Conservation (phyloP, 2,329 filamentous ascomycete genomes). For the Fusarium sacchari region DNA sequence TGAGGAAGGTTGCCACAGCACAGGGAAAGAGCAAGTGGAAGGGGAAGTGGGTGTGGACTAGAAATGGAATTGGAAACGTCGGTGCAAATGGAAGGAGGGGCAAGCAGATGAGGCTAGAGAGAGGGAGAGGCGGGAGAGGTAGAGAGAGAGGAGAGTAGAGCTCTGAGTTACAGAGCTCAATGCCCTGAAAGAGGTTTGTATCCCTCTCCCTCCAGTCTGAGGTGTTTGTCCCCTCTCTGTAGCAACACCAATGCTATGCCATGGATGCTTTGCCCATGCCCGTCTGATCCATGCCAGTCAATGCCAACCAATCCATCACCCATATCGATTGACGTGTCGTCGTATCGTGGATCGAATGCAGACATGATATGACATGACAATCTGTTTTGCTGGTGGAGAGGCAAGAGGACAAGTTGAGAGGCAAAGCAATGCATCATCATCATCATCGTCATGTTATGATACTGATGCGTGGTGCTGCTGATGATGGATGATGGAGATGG, state of each 20-base stretch:
- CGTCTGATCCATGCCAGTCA: not conserved
- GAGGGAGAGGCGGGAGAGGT: not conserved
- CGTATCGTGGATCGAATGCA: slow-evolving; percentile 12
- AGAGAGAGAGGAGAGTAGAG: not conserved
- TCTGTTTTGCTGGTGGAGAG: not conserved
- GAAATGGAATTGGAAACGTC: not conserved
- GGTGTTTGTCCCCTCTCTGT: not conserved
- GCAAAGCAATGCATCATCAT: slow-evolving; percentile 2
- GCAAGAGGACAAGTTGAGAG: not conserved
- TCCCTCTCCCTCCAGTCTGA: not conserved
- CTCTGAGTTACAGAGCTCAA: slow-evolving; percentile 10
- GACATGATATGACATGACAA: slow-evolving; percentile 20
- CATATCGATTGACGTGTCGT: slow-evolving; percentile 28
- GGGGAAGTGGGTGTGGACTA: not conserved
- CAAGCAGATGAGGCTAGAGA: slow-evolving; percentile 3
- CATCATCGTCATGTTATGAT: slow-evolving; percentile 14
- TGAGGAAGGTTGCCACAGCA: slow-evolving; percentile 16
- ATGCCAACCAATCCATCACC: not conserved
- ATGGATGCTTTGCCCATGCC: too few relatives aligned
- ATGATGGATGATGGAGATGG: slow-evolving; percentile 6
- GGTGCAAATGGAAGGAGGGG: slow-evolving; percentile 21
- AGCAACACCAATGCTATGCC: not conserved
- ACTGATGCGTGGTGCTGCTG: slow-evolving; percentile 5
- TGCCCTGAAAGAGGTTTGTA: not conserved
- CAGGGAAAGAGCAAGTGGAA: slow-evolving; percentile 6